These are phyloP conservation scores for Ulota crispa DNA, from an alignment of 225 moss, liverwort and hornwort genomes.

Conservation along the genomic window DNA sequence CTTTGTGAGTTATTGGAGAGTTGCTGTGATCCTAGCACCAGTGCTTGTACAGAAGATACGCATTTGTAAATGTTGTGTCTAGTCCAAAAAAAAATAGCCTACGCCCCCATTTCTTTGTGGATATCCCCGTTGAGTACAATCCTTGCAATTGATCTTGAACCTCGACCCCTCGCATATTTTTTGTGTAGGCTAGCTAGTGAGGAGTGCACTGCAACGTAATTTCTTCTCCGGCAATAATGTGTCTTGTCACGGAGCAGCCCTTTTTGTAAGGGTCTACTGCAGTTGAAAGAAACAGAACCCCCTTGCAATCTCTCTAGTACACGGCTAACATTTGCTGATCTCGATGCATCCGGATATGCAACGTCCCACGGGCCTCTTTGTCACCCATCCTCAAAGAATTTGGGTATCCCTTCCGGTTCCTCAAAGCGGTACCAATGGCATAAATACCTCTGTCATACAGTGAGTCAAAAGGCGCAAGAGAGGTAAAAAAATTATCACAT, in stretches of 20 bases:
- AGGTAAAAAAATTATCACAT: background rate
- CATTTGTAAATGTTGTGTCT: background rate
- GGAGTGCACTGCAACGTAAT: background rate
- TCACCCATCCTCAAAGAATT: background rate
- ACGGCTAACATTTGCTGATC: background rate
- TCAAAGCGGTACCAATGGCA: background rate
- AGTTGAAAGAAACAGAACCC: background rate
- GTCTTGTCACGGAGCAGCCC: background rate
- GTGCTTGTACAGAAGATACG: background rate
- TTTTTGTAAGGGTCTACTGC: background rate
- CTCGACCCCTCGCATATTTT: background rate
- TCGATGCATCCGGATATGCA: background rate
- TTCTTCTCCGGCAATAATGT: background rate
- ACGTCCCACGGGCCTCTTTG: background rate
- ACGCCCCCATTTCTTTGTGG: background rate
- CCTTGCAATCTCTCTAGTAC: background rate
- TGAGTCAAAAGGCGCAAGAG: background rate
- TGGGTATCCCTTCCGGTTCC: background rate
- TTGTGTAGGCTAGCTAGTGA: background rate
- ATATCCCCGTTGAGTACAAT: background rate
- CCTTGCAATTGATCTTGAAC: background rate
- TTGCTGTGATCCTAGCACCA: background rate
- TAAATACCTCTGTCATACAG: background rate
- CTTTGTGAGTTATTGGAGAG: background rate
- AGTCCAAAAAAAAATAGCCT: background rate